Conservation (phyloP, 1,139 yeast species). For the Saccharomyces hybrid region DNA sequence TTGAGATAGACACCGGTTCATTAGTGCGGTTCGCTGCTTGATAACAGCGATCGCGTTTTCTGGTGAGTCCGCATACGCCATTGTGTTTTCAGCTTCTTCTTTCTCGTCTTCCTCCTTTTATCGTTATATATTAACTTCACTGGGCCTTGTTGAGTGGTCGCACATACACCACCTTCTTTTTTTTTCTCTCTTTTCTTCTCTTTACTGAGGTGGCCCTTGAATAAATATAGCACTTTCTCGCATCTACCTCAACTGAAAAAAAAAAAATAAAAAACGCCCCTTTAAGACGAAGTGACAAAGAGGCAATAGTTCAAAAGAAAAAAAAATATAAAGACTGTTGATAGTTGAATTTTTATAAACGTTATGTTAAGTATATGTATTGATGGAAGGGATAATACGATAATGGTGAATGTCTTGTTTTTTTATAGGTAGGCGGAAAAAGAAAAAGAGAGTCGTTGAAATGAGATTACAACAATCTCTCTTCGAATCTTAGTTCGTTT, state of each 20-base stretch:
- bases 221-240: not conserved
- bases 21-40: constrained; percentile 61
- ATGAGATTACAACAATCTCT: constrained; percentile 45
- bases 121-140: not conserved
- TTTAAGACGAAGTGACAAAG: not conserved
- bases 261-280: not conserved
- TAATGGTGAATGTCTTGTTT: not conserved
- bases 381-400: not conserved
- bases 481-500: constrained; percentile 91
- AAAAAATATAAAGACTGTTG: not conserved
- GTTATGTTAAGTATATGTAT: not conserved
- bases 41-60: constrained; percentile 36
- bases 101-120: not conserved
- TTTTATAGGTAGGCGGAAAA: not conserved
- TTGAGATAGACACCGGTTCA: constrained; percentile 68
- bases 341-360: not conserved
- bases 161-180: not conserved
- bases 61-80: constrained; percentile 27
- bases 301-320: not conserved
- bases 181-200: not conserved
- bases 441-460: not conserved
- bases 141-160: not conserved
- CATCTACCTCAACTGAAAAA: not conserved
- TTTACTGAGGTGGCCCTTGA: not conserved
- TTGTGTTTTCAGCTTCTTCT: constrained; percentile 1